Conservation (phyloP, 1,139 yeast genomes). For the Geotrichum australiense region DNA sequence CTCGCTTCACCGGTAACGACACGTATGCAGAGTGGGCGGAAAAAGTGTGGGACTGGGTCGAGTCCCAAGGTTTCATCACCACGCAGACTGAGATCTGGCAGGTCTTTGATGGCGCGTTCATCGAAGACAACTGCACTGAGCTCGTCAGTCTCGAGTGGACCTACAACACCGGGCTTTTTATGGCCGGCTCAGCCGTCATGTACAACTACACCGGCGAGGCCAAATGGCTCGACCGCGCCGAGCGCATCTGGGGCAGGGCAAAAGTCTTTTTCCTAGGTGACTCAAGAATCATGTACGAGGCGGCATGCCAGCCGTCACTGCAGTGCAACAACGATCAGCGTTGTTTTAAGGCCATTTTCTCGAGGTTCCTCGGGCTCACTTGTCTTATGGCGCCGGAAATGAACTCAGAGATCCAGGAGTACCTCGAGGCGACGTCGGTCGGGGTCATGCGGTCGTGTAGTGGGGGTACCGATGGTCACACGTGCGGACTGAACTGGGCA, state of each 20-base stretch:
- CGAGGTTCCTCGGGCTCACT: conserved; percentile 64
- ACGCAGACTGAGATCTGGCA: conserved; percentile 36
- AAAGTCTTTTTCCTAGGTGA: conserved; percentile 50
- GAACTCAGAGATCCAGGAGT: conserved; percentile 37
- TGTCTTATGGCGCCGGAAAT: conserved; percentile 13
- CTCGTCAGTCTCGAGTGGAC: conserved; percentile 69
- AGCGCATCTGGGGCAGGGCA: conserved; percentile 41
- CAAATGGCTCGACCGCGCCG: conserved; percentile 54
- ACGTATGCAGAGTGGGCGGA: conserved; percentile 80
- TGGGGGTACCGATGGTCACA: conserved; percentile 83
- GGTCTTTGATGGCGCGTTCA: conserved; percentile 73
- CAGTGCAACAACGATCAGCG: conserved; percentile 83
- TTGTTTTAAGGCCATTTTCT: conserved; percentile 75
- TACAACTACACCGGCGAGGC: conserved; percentile 66
- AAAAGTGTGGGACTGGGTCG: conserved; percentile 76
- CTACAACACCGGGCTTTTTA: conserved; percentile 75
- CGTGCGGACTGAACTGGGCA: conserved; percentile 85
- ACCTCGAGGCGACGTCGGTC: conserved; percentile 55
- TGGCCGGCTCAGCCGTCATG: conserved; percentile 76
- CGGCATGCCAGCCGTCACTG: conserved; percentile 62
- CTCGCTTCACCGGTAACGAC: conserved; percentile 68
- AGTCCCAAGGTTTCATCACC: conserved; percentile 48
- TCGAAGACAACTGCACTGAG: conserved; percentile 55
- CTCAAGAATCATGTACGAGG: conserved; percentile 58
- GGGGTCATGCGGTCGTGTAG: conserved; percentile 79